Conservation (phyloP, 2,329 filamentous ascomycete species). For the Fusarium sarcochroum region DNA sequence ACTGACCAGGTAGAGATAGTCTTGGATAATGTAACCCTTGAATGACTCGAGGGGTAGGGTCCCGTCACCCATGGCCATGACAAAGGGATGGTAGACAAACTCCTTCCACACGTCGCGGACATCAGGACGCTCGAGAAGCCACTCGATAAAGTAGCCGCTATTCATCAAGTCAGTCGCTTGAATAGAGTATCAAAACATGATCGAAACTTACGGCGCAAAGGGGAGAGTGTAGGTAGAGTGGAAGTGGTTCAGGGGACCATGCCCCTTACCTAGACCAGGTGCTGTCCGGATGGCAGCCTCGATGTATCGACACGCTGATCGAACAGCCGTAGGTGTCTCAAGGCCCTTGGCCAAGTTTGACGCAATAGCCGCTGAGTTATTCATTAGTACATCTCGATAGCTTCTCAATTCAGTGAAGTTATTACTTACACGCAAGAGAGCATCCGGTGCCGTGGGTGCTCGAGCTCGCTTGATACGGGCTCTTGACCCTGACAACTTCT, state of each 20-base stretch:
- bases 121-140: slow-evolving; percentile 81
- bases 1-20: slow-evolving; percentile 87
- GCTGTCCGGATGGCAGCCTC: slow-evolving; percentile 79
- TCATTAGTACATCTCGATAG: neutral
- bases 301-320: slow-evolving; percentile 77
- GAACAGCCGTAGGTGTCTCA: slow-evolving; percentile 71
- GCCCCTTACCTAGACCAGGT: slow-evolving; percentile 73
- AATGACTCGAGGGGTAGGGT: slow-evolving; percentile 82
- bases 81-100: slow-evolving; percentile 87
- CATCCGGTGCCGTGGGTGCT: slow-evolving; percentile 97
- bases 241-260: slow-evolving; percentile 84
- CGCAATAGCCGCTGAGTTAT: slow-evolving; percentile 74
- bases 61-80: slow-evolving; percentile 81
- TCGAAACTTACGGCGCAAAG: slow-evolving; percentile 70
- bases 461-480: slow-evolving; percentile 77
- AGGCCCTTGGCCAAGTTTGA: slow-evolving; percentile 76
- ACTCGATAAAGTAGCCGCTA: slow-evolving; percentile 85
- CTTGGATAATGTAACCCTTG: slow-evolving; percentile 90
- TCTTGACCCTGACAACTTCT: slow-evolving; percentile 74
- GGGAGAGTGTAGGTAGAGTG: slow-evolving; percentile 78
- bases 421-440: slow-evolving; percentile 82
- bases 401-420: neutral
- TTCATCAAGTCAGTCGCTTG: neutral
- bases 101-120: slow-evolving; percentile 80
- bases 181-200: fast-evolving